Evolutionary conservation across 2,329 filamentous ascomycete genomes (phyloP), one percentile per base, ranked within the genome.

Genomic region (Chrysoporthe cubensis): DNA sequence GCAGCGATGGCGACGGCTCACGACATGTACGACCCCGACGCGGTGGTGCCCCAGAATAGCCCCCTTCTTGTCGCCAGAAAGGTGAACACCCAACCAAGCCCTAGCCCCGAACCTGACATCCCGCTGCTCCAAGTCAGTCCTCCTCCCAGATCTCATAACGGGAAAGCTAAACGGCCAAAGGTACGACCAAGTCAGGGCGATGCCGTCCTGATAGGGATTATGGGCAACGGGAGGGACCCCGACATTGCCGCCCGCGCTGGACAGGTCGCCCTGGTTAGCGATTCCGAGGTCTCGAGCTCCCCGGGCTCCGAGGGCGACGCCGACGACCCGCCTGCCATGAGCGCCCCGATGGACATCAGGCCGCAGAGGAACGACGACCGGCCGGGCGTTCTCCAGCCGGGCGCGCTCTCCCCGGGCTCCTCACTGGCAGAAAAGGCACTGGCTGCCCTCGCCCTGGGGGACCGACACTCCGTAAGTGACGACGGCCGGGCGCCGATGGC

Each of bases 121-220:
- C 78, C 80, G 73, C 75, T 78, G 75, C 78, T 80, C 74, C 78
- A 77, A 78, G 78, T 80, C 76, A 82, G 81, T 82, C 77, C 76
- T 72, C 75, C 75, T 77, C 75, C 74, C 73, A 78, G 73, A 71
- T 74, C 74, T 69, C 77, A 76, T 73, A 76, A 78, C 77, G 82
- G 81, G 76, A 83, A 82, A 75, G 79, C 82, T 82, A 84, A 84
- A 82, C 80, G 78, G 61, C 81, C 76, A 74, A 88, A 87, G 85
- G 79, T 84, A 70, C 82, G 78, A 71, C 81, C 85, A 54, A 87
- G 81, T 73, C 86, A 86, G 75, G 87, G 86, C 73, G 88, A 91
- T 84, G 87, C 83, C 72, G 88, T 92, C 71, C 83, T 95, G 77
- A 84, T 95, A 71, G 79, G 81, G 67, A 82, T 84, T 76, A 84